phyloP scores from a whole-genome alignment of 2,329 filamentous ascomycete genomes.

The Dactylonectria macrodidyma region DNA sequence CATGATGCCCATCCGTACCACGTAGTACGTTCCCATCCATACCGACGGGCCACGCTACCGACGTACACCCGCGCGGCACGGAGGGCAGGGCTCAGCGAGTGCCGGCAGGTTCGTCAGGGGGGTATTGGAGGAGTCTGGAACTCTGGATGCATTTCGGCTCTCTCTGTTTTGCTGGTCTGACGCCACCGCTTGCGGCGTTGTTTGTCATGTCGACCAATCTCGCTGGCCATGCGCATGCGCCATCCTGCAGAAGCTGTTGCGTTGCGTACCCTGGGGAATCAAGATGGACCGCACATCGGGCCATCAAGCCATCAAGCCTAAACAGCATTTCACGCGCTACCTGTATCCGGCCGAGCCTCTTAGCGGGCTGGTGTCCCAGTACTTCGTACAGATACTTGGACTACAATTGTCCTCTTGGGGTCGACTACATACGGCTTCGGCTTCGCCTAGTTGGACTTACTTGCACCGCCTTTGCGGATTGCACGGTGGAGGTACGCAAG shows the following conservation, averaged over 20 bases:
- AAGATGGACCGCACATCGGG: background rate
- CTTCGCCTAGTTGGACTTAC: background rate
- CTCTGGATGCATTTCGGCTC: slow-evolving; percentile 7
- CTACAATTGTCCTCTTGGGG: background rate
- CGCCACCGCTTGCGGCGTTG: slow-evolving; percentile 10
- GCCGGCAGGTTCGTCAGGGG: slow-evolving; percentile 8
- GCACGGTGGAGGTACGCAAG: background rate
- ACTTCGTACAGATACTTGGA: background rate
- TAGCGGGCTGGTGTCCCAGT: slow-evolving; percentile 8
- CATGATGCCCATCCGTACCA: background rate
- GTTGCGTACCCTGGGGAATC: slow-evolving; percentile 3
- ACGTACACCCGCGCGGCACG: background rate
- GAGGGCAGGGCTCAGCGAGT: slow-evolving; percentile 3
- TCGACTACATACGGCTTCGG: background rate
- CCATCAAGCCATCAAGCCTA: background rate
- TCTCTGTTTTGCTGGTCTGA: slow-evolving; percentile 10
- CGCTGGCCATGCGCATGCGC: background rate
- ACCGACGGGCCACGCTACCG: background rate
- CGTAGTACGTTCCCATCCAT: background rate
- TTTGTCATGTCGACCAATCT: slow-evolving; percentile 14
- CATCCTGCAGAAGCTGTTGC: background rate
- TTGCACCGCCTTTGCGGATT: background rate
- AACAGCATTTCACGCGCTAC: slow-evolving; percentile 11
- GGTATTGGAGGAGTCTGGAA: background rate
- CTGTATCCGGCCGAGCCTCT: slow-evolving; percentile 5